Evolutionary conservation across 116 monocot genomes (phyloP), one percentile per base, ranked within the genome.

Genomic region (Iris pallida): DNA sequence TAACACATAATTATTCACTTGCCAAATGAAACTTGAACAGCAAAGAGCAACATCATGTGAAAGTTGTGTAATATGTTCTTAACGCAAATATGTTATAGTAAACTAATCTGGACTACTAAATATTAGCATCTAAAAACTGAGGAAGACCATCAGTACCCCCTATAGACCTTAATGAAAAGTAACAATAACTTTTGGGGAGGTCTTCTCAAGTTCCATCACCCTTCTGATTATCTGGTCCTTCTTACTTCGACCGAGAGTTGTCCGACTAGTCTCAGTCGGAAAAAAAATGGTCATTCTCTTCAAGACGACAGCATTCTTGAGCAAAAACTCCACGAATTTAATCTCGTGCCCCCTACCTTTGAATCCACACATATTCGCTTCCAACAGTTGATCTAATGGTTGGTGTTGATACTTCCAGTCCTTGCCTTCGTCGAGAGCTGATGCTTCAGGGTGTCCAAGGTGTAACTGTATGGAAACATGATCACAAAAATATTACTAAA

Each of bases 331-430:
- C 53, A 67, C 40, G 42, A 67, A 67, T 13, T 67, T 53, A 42
- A 67, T 67, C 67, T 67, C 67, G 41, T 67, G 42, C 53, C 14
- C 67, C 17, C 14, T 42, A 40, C 67, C 67, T 53, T n/a, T 53
- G 41, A 67, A 67, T 67, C 67, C 67, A 13, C 6, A 15, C 53
- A 67, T 5, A 6, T 4, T 14, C 14, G 14, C 53, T 41, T 51
- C 52, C 66, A 8, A 4, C 19, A 66, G 53, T 30, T 53, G 66
- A 53, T 53, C 15, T n/a, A 67, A 12, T 40, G 7, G 41, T 30
- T 14, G 13, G 11, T 41, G 30, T 11, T 59, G 20, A 41, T 42
- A 59, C 3, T 2, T 11, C 59, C 4, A 41, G 15, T 59, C 4
- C 59, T 41, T 15, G 14, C 5, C 12, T 30, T 15, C 41, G 7